Conservation (phyloP, 2,329 filamentous ascomycete species). For the Pseudopyricularia cyperi region DNA sequence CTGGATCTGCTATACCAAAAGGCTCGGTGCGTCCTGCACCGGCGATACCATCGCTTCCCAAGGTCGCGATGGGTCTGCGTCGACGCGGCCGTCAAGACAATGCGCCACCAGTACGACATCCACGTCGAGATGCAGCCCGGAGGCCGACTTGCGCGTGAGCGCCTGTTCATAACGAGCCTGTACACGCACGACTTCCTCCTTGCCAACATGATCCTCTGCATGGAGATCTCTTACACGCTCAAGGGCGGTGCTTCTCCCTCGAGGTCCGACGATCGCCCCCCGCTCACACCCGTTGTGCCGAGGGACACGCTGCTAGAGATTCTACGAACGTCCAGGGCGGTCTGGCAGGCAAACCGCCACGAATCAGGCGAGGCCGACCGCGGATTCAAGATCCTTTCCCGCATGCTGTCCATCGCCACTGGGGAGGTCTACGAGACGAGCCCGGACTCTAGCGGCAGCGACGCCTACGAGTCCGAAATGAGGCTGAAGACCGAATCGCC, state of each 20-base stretch:
- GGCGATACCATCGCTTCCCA: slow-evolving; percentile 15
- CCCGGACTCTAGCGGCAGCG: slow-evolving; percentile 9
- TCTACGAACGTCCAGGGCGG: slow-evolving; percentile 12
- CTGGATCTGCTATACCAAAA: slow-evolving; percentile 14
- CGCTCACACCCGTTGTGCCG: slow-evolving; percentile 3
- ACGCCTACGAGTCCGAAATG: background rate
- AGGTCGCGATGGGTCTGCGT: slow-evolving; percentile 28
- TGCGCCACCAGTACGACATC: slow-evolving; percentile 27
- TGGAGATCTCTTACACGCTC: slow-evolving; percentile 15
- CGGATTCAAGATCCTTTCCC: slow-evolving; percentile 16
- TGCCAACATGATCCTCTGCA: slow-evolving; percentile 30
- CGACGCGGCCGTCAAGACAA: slow-evolving; percentile 27
- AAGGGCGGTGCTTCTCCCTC: background rate
- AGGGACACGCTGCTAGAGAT: slow-evolving; percentile 14
- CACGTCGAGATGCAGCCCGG: slow-evolving; percentile 24
- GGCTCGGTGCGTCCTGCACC: slow-evolving; percentile 11
- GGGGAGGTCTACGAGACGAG: slow-evolving; percentile 12
- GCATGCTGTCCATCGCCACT: slow-evolving; percentile 16
- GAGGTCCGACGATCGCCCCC: background rate
- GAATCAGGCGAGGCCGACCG: slow-evolving; percentile 14
- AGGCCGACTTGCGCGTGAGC: slow-evolving; percentile 23
- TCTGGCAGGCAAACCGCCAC: slow-evolving; percentile 13
- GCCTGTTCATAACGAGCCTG: slow-evolving; percentile 28
- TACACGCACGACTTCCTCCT: slow-evolving; percentile 31
- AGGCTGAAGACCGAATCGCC: background rate